phyloP scores from a whole-genome alignment of 148 eudicot species.

The Euryodendron excelsum region DNA sequence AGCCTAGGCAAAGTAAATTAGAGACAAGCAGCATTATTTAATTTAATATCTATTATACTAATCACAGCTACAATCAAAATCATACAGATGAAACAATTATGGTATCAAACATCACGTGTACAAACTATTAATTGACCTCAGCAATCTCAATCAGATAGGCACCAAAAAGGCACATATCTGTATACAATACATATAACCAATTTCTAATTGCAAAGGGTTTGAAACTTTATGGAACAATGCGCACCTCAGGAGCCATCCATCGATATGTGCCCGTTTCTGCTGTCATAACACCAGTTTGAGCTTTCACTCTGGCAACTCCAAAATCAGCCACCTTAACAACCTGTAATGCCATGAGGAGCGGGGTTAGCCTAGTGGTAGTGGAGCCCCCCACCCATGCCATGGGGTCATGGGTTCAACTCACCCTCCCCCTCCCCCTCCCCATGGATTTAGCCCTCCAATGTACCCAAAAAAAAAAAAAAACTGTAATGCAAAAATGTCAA shows the following conservation, averaged over 20 bases:
- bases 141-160: neutral
- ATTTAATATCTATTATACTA: no score
- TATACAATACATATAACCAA: neutral
- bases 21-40: no score
- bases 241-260: conserved; percentile 99
- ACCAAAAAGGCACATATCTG: neutral
- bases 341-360: no score
- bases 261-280: conserved; percentile 98
- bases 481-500: no score
- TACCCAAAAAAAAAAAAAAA: no score
- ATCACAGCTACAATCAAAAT: neutral
- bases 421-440: no score
- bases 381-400: no score
- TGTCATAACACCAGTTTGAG: conserved; percentile 96
- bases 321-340: conserved; percentile 98
- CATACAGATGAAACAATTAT: neutral
- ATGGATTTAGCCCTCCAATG: no score
- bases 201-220: neutral
- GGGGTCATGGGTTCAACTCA: no score
- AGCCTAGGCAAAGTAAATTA: neutral
- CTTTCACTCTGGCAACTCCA: conserved; percentile 97
- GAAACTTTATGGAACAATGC: neutral
- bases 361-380: no score
- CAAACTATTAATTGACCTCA: neutral
- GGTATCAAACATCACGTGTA: neutral